Evolutionary conservation across 768 basidiomycete genomes (phyloP).

Genomic region (Lepiota subincarnata): DNA sequence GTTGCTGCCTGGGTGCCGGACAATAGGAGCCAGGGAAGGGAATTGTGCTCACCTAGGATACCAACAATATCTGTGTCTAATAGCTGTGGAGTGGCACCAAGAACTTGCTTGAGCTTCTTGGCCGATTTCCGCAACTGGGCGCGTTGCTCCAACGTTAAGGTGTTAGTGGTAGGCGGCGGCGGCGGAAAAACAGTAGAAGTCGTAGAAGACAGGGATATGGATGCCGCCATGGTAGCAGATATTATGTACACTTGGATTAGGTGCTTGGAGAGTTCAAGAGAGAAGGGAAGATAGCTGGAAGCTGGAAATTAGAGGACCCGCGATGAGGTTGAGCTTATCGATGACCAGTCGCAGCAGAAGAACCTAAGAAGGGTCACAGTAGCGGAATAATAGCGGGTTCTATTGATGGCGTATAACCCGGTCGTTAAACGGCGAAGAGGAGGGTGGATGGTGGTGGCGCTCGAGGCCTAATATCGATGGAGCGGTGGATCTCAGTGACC

Average conservation of each 20-base stretch:
- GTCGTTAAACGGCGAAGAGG: neutral
- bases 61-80: constrained; percentile 30
- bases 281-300: neutral
- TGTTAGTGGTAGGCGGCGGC: constrained; percentile 58
- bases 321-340: constrained; percentile 7
- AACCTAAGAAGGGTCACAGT: neutral
- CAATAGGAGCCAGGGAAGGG: neutral
- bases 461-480: constrained; percentile 7
- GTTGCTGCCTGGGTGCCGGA: neutral
- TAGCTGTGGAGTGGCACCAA: constrained; percentile 58
- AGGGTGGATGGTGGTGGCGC: constrained; percentile 1
- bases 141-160: constrained; percentile 47
- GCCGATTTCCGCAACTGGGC: constrained; percentile 52
- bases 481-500: neutral
- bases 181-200: constrained; percentile 35
- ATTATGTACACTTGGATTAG: neutral
- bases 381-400: constrained; percentile 1
- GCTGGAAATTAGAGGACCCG: neutral
- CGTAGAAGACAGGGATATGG: constrained; percentile 11
- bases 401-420: neutral
- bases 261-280: neutral
- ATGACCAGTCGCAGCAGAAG: neutral
- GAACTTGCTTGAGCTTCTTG: constrained; percentile 54
- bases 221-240: constrained; percentile 10
- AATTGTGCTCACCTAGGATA: constrained; percentile 18